Conservation (phyloP, 345 rosid species). For the Populus euphratica region DNA sequence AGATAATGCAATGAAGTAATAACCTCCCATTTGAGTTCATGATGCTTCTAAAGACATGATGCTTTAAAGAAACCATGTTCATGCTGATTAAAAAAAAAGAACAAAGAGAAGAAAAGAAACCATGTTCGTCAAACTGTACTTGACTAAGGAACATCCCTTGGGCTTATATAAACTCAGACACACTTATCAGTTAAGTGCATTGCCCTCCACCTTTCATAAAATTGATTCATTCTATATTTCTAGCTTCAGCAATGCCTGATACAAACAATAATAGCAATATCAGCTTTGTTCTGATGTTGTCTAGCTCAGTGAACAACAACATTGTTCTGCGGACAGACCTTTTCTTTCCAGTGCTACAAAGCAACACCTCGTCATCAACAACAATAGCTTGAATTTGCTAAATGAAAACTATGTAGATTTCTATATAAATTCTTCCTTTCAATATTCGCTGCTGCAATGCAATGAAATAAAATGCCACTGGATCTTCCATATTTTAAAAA, state of each 20-base stretch:
- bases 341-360: not conserved
- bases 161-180: not conserved
- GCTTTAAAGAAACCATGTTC: conserved; percentile 1
- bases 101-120: not conserved
- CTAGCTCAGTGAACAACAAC: not conserved
- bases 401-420: too few relatives aligned
- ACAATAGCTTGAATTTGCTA: too few relatives aligned
- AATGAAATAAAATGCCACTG: too few relatives aligned
- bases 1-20: not conserved
- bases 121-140: conserved; percentile 1
- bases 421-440: too few relatives aligned
- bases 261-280: not conserved
- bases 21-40: not conserved
- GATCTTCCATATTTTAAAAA: too few relatives aligned
- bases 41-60: not conserved
- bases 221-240: not conserved
- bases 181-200: not conserved
- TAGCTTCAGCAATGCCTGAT: not conserved
- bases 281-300: not conserved
- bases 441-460: too few relatives aligned
- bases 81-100: not conserved
- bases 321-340: not conserved
- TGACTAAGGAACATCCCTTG: not conserved
- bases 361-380: not conserved
- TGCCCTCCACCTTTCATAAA: conserved; percentile 1